A percentile compares a stretch with the other conserved stretches of the same genome.
These are phyloP conservation scores for Esteya vermicola DNA, from an alignment of 2,329 filamentous ascomycete species.

Conservation along the genomic window DNA sequence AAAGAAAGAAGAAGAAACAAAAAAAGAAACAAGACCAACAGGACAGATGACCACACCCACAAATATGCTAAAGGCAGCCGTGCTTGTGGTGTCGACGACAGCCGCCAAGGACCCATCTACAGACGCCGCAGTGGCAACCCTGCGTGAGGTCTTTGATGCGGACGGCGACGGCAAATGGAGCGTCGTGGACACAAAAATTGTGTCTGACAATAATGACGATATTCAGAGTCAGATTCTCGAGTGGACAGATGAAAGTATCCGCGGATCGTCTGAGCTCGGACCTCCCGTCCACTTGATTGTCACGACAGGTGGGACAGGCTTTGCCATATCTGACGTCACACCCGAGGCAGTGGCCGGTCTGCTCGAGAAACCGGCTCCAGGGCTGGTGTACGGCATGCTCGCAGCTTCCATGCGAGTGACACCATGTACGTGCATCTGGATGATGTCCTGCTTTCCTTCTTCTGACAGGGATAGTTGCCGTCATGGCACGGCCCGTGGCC, in stretches of 20 bases:
- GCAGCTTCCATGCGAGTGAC: slow-evolving; percentile 72
- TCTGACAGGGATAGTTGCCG: slow-evolving; percentile 49
- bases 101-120: slow-evolving; percentile 65
- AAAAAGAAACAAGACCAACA: background rate
- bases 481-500: slow-evolving; percentile 91
- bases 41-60: slow-evolving; percentile 20
- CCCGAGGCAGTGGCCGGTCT: slow-evolving; percentile 79
- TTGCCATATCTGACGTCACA: slow-evolving; percentile 70
- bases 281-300: slow-evolving; percentile 55
- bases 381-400: slow-evolving; percentile 91
- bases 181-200: slow-evolving; percentile 55
- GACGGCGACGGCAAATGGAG: slow-evolving; percentile 60
- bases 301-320: slow-evolving; percentile 87
- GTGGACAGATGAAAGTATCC: slow-evolving; percentile 63
- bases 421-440: slow-evolving; percentile 50
- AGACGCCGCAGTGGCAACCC: slow-evolving; percentile 54
- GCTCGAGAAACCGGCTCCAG: slow-evolving; percentile 73
- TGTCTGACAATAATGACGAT: slow-evolving; percentile 57
- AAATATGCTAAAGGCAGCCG: slow-evolving; percentile 52
- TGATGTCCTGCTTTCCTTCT: background rate
- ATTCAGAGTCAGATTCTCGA: slow-evolving; percentile 61
- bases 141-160: slow-evolving; percentile 54
- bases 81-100: slow-evolving; percentile 85
- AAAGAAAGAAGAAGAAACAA: background rate
- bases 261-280: too few relatives aligned